phyloP scores from a whole-genome alignment of 1,139 yeast species.

The Arxiozyma slooffiae region DNA sequence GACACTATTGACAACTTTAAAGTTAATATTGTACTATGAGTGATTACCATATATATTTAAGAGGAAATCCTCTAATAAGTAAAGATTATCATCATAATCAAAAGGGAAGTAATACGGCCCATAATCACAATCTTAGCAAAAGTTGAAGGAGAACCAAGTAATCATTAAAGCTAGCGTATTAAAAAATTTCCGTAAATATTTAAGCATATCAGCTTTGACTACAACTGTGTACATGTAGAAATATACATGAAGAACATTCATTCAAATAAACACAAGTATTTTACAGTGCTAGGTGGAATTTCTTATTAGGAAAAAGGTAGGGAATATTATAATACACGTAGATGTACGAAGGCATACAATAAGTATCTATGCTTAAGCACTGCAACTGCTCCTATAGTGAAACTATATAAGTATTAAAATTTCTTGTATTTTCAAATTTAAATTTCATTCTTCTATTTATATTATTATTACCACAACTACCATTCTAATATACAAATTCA shows the following conservation, averaged over 20 bases:
- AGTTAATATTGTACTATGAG: slow-evolving; percentile 46
- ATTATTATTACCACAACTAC: background rate
- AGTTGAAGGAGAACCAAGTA: background rate
- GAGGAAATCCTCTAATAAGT: slow-evolving; percentile 33
- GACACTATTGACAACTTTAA: slow-evolving; percentile 42
- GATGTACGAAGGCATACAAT: background rate
- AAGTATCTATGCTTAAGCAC: too few species aligned
- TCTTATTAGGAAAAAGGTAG: too few species aligned
- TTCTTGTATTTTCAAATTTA: too few species aligned
- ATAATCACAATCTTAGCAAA: slow-evolving; percentile 1
- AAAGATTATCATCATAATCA: background rate
- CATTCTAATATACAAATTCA: background rate
- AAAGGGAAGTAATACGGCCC: background rate
- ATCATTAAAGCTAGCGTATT: slow-evolving; percentile 1
- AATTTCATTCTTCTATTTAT: too few species aligned
- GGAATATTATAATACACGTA: background rate
- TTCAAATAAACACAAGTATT: too few species aligned
- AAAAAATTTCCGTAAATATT: background rate
- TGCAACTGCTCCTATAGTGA: background rate
- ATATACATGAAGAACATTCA: background rate
- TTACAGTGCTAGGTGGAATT: background rate
- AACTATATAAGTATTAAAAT: too few species aligned
- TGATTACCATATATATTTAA: slow-evolving; percentile 50
- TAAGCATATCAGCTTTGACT: background rate
- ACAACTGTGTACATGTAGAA: background rate